Percentiles rank a stretch among this genome's conserved stretches.
Conservation (phyloP, 164 flowering plant species). For the Nymphaea thermarum region DNA sequence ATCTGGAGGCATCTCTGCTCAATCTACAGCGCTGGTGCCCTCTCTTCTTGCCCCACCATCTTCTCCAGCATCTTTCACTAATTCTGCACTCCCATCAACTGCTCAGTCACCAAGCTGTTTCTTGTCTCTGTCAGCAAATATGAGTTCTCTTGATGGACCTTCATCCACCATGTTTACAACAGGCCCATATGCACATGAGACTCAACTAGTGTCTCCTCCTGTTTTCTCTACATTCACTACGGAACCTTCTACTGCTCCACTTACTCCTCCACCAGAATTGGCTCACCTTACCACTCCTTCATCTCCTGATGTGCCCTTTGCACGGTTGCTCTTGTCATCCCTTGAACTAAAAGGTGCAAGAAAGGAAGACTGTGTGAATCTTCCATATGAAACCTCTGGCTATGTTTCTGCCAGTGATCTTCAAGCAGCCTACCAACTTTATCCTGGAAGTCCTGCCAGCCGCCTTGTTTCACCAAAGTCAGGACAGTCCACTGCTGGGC, state of each 20-base stretch:
- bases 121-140: slow-evolving; percentile 63
- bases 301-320: slow-evolving; percentile 98
- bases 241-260: slow-evolving; percentile 94
- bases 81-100: slow-evolving; percentile 83
- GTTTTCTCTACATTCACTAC: slow-evolving; percentile 95
- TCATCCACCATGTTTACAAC: slow-evolving; percentile 76
- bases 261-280: slow-evolving; percentile 90
- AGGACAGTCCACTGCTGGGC: slow-evolving; percentile 47
- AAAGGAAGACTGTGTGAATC: slow-evolving; percentile 13
- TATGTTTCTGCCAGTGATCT: slow-evolving; percentile 51
- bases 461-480: slow-evolving; percentile 66
- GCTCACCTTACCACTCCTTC: slow-evolving; percentile 97
- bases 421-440: slow-evolving; percentile 72
- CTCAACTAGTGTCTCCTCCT: slow-evolving; percentile 94
- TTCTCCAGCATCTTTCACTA: slow-evolving; percentile 88
- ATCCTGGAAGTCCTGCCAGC: slow-evolving; percentile 88
- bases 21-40: slow-evolving; percentile 37
- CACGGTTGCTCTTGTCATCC: slow-evolving; percentile 73
- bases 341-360: slow-evolving; percentile 36
- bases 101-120: slow-evolving; percentile 81
- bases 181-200: slow-evolving; percentile 94
- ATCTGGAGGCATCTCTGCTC: slow-evolving; percentile 39
- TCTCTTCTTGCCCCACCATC: slow-evolving; percentile 98
- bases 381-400: slow-evolving; percentile 14
- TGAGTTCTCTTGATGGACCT: slow-evolving; percentile 64